Evolutionary conservation across 345 rosid species (phyloP).

Genomic region (Citrus reticulata): DNA sequence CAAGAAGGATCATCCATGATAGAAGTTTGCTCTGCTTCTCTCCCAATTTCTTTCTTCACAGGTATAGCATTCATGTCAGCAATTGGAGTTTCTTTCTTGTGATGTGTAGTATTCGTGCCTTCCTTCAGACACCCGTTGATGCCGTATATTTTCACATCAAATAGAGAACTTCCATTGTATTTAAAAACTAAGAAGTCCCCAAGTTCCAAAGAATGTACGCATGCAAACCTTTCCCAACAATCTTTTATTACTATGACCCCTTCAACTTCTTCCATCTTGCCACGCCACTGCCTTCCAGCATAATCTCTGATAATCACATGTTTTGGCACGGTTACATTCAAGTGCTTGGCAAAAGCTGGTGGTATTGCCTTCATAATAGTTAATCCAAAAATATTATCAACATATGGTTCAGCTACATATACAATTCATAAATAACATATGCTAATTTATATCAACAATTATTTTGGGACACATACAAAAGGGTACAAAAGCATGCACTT

Average conservation of each 20-base stretch:
- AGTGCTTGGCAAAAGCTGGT: conserved; percentile 13
- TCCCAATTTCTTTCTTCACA: background rate
- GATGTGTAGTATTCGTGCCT: too few relatives aligned
- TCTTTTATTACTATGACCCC: conserved; percentile 8
- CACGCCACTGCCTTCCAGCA: conserved; percentile 21
- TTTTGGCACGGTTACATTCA: background rate
- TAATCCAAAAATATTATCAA: background rate
- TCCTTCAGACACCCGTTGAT: conserved; percentile 17
- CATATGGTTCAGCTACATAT: background rate
- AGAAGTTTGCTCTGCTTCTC: background rate
- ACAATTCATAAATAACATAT: background rate
- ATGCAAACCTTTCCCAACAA: conserved; percentile 30
- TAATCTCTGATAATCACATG: conserved; percentile 7
- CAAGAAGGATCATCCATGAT: background rate
- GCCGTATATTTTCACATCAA: conserved; percentile 20
- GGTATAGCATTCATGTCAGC: background rate
- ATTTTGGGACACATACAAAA: background rate
- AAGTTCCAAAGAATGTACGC: background rate
- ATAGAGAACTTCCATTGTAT: background rate
- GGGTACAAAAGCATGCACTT: too few relatives aligned
- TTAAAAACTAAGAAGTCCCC: conserved; percentile 28
- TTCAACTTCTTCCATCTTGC: conserved; percentile 9
- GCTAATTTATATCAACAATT: background rate
- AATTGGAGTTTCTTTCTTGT: background rate
- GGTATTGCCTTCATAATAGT: conserved; percentile 20